A percentile compares a stretch with the other conserved stretches of the same genome.
Evolutionary conservation across 768 basidiomycete species (phyloP).

Genomic region (Pleurotus pulmonarius): DNA sequence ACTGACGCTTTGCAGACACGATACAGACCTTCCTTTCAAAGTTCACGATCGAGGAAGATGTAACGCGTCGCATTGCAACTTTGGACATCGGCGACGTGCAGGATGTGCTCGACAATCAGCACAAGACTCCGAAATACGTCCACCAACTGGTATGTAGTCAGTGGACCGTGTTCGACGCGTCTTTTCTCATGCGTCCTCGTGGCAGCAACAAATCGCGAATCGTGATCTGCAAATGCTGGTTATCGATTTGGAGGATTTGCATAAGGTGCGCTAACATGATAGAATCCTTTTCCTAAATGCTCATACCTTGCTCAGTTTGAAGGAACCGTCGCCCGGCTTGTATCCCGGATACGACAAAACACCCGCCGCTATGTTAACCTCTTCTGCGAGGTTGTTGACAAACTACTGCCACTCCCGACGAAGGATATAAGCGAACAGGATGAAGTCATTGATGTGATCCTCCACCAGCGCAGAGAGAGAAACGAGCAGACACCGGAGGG

Average conservation of each 20-base stretch:
- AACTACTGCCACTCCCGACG: constrained; percentile 82
- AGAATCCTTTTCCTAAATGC: background rate
- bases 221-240: constrained; percentile 87
- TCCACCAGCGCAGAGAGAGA: constrained; percentile 88
- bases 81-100: constrained; percentile 61
- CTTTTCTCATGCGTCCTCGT: constrained; percentile 17
- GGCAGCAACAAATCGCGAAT: constrained; percentile 88
- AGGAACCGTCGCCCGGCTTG: constrained; percentile 68
- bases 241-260: constrained; percentile 87
- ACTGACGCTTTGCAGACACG: constrained; percentile 39
- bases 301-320: constrained; percentile 46
- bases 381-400: constrained; percentile 89
- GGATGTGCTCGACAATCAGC: constrained; percentile 26
- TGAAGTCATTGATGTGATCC: constrained; percentile 95
- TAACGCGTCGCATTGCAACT: constrained; percentile 63
- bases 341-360: constrained; percentile 76
- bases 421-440: constrained; percentile 88
- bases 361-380: constrained; percentile 86
- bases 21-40: constrained; percentile 70
- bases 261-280: constrained; percentile 43
- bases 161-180: constrained; percentile 22
- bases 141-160: constrained; percentile 65
- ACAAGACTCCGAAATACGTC: constrained; percentile 70
- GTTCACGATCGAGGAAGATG: constrained; percentile 66
- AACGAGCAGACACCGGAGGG: constrained; percentile 76